phyloP scores from a whole-genome alignment of 2,329 filamentous ascomycete species.

The Penicillium nordicum region DNA sequence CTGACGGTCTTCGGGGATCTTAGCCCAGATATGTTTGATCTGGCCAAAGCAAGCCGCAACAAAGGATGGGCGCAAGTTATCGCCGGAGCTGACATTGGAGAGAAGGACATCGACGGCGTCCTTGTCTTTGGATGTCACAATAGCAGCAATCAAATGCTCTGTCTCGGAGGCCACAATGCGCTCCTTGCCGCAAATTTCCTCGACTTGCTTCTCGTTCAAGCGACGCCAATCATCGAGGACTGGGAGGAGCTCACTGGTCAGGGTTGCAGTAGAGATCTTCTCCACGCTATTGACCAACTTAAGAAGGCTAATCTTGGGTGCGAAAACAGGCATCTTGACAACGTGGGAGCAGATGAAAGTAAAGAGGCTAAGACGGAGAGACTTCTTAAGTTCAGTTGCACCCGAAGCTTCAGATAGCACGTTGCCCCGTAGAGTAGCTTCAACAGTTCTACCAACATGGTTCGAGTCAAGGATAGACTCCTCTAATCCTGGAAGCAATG shows the following conservation, averaged over 20 bases:
- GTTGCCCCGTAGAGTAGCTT: slow-evolving; percentile 56
- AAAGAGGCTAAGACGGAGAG: slow-evolving; percentile 62
- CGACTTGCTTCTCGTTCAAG: slow-evolving; percentile 52
- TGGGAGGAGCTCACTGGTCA: slow-evolving; percentile 74
- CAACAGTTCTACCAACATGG: slow-evolving; percentile 64
- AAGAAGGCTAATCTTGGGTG: slow-evolving; percentile 70
- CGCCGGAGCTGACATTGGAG: slow-evolving; percentile 47
- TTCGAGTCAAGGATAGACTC: slow-evolving; percentile 78
- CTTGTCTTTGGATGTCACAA: slow-evolving; percentile 55
- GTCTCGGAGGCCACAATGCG: slow-evolving; percentile 48
- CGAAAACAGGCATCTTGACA: slow-evolving; percentile 63
- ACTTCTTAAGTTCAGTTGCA: slow-evolving; percentile 58
- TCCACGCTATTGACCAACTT: slow-evolving; percentile 66
- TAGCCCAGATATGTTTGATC: slow-evolving; percentile 67
- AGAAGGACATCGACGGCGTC: slow-evolving; percentile 57
- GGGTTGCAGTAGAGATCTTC: slow-evolving; percentile 68
- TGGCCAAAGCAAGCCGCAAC: slow-evolving; percentile 64
- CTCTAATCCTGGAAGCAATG: slow-evolving; percentile 73
- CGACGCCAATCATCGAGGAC: slow-evolving; percentile 66
- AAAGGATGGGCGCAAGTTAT: slow-evolving; percentile 52
- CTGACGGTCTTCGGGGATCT: slow-evolving; percentile 38
- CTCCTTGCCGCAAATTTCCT: slow-evolving; percentile 49
- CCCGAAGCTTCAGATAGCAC: slow-evolving; percentile 32
- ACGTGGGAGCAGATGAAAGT: slow-evolving; percentile 72
- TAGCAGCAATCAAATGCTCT: slow-evolving; percentile 52